Percentiles rank a stretch among this genome's conserved stretches.
Evolutionary conservation across 169 alveolate genomes (phyloP).

Genomic region (Eimeria sp.): DNA sequence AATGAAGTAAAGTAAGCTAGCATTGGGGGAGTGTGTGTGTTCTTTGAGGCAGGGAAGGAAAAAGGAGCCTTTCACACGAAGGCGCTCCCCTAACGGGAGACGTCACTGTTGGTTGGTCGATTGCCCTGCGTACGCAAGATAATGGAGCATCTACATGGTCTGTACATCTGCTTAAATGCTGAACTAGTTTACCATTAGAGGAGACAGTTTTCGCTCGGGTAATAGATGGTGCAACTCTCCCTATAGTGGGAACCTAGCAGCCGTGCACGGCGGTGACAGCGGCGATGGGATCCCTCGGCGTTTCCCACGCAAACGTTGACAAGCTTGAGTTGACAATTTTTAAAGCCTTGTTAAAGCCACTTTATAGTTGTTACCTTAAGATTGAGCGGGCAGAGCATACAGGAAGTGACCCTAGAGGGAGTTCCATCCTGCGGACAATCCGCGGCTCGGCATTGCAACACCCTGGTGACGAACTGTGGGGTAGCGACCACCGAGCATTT

Average conservation of each 20-base stretch:
- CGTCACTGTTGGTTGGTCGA: no score
- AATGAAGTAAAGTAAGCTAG: no score
- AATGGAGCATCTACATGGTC: no score
- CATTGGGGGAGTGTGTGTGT: no score
- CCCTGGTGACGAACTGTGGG: background rate
- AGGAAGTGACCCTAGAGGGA: background rate
- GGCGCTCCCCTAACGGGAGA: no score
- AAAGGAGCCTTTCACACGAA: no score
- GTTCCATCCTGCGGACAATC: background rate
- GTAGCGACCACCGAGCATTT: background rate
- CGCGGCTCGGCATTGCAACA: background rate
- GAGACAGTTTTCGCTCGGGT: no score
- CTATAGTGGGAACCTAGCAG: background rate
- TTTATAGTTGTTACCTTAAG: background rate
- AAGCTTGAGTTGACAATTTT: background rate
- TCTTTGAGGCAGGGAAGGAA: no score
- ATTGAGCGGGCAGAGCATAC: background rate
- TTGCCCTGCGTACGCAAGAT: no score
- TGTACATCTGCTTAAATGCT: no score
- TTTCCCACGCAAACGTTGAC: background rate
- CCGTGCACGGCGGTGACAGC: background rate
- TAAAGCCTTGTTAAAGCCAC: background rate
- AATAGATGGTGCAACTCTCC: no score
- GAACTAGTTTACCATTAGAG: no score
- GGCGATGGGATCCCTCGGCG: background rate